Percentiles rank a stretch among this genome's conserved stretches.
Conservation (phyloP, 805 yeast species). For the Ascoidea asiatica region DNA sequence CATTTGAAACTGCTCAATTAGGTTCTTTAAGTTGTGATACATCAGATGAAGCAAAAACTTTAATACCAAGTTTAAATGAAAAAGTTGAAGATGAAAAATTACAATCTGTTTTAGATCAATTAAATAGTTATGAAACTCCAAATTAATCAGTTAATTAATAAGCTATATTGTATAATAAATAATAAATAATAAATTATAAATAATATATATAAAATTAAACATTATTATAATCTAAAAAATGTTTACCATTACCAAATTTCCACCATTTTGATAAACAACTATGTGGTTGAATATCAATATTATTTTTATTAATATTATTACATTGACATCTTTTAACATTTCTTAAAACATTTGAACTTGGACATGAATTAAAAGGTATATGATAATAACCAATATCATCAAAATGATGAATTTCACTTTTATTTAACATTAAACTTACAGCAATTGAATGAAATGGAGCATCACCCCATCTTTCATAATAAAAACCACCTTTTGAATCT, state of each 20-base stretch:
- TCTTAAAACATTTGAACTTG: conserved; percentile 34
- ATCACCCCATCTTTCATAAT: conserved; percentile 91
- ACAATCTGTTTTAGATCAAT: conserved; percentile 76
- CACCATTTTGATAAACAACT: conserved; percentile 71
- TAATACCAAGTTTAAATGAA: conserved; percentile 74
- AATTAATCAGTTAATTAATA: too few relatives aligned
- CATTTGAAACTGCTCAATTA: conserved; percentile 85
- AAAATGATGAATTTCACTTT: conserved; percentile 57
- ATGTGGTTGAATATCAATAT: conserved; percentile 28
- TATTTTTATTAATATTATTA: conserved; percentile 28
- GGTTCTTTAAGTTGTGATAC: conserved; percentile 91
- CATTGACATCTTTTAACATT: conserved; percentile 49
- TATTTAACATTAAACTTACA: conserved; percentile 42
- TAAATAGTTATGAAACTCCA: conserved; percentile 49
- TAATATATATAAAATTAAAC: too few relatives aligned
- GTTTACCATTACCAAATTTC: conserved; percentile 53
- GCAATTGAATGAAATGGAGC: conserved; percentile 83
- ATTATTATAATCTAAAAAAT: conserved; percentile 22
- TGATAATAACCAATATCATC: conserved; percentile 75
- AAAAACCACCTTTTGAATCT: conserved; percentile 62
- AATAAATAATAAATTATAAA: too few relatives aligned
- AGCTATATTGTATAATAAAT: too few relatives aligned
- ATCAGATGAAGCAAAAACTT: conserved; percentile 90
- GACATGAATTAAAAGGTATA: conserved; percentile 54
- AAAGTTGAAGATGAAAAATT: conserved; percentile 81